Evolutionary conservation across 2,329 filamentous ascomycete genomes (phyloP), one percentile per base, ranked within the genome.

Genomic region (Epichloe uncinata): DNA sequence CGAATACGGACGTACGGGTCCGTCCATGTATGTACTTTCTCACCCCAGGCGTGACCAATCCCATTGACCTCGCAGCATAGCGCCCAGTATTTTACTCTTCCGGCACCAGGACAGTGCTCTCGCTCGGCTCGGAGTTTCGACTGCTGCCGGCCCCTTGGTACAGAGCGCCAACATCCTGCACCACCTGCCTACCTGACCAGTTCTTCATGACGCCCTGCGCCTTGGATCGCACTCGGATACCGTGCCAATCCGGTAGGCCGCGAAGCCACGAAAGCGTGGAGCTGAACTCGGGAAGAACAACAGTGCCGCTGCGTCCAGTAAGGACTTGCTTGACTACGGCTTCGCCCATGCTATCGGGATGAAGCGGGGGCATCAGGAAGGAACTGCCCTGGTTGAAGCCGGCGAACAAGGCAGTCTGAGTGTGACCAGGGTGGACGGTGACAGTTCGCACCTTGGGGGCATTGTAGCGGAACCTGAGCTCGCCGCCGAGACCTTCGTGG

Each of bases 371-470:
- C 56, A 58, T 57, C 49, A 60, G 45, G 54, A 59, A 64, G 35
- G 53, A 54, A 16, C 56, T 63, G 48, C 86, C 59, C 72, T 77
- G 57, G 72, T 82, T 63, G 79, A 84, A 43, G 73, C 77, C 64
- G 11, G 57, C 51, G 48, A 68, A 66, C 3, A 68, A 61, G 3
- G 62, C 55, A 13, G 64, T 68, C 40, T 56, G 58, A 59, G 61
- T 73, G 62, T 62, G 57, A 35, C 61, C 65, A 57, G 79, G 82
- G 54, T 78, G 79, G 45, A 86, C 74, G 7, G 81, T 58, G n/a
- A 87, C 73, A 4, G 82, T 85, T 46, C 82, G 73, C 30, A 87
- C 77, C 51, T 72, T 73, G 1, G 74, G 75, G 1, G 82, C 82
- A 22, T 77, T 72, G 62, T 87, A 85, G 34, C 73, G 66, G 5